Conservation (phyloP, 306 rosid genomes). For the Styphnolobium japonicum region DNA sequence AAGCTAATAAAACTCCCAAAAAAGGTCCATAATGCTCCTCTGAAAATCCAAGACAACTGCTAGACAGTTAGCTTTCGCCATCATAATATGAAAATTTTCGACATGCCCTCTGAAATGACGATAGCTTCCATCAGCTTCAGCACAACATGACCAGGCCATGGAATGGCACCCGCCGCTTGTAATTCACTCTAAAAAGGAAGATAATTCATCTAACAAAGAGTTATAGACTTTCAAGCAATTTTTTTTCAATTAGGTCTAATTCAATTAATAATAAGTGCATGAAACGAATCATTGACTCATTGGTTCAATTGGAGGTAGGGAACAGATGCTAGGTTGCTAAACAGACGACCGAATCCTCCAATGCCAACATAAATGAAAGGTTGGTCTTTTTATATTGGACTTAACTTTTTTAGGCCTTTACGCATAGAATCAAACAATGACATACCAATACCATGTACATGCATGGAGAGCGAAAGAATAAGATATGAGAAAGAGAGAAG, state of each 20-base stretch:
- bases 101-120: not conserved
- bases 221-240: not conserved
- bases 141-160: not conserved
- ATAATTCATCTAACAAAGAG: not conserved
- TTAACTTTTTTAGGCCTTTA: constrained; percentile 11
- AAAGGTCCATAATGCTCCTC: not conserved
- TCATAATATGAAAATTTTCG: not conserved
- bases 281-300: not conserved
- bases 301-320: not conserved
- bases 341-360: not conserved
- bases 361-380: not conserved
- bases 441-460: not conserved
- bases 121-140: not conserved
- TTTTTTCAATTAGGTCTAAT: not conserved
- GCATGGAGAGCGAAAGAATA: not conserved
- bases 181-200: not conserved
- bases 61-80: not conserved
- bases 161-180: not conserved
- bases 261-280: not conserved
- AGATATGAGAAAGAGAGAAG: not conserved
- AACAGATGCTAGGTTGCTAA: not conserved
- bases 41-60: not conserved
- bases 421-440: constrained; percentile 12
- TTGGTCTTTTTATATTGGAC: not conserved
- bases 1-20: not conserved